A percentile compares a stretch with the other conserved stretches of the same genome.
Conservation (phyloP, 2,329 filamentous ascomycete species). For the Hirsutella rhossiliensis region DNA sequence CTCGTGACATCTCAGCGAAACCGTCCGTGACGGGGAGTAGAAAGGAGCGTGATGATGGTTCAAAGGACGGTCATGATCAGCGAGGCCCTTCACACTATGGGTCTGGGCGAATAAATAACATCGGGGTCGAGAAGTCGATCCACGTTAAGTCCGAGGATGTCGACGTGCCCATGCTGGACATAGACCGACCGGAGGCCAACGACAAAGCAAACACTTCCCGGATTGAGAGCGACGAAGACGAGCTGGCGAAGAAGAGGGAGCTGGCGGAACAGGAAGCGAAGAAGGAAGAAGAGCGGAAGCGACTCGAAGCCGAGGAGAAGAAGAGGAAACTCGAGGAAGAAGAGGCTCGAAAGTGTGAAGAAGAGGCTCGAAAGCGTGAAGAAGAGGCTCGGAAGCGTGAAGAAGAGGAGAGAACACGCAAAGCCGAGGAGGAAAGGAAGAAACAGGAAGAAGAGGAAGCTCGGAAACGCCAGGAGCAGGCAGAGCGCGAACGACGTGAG, state of each 20-base stretch:
- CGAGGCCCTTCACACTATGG: constrained; percentile 28
- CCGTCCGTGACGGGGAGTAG: constrained; percentile 17
- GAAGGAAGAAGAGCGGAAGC: constrained; percentile 17
- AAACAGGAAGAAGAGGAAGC: constrained; percentile 23
- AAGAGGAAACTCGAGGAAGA: constrained; percentile 19
- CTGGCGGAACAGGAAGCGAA: constrained; percentile 20
- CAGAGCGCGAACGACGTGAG: constrained; percentile 23
- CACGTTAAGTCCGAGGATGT: constrained; percentile 45
- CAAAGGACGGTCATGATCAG: constrained; percentile 23
- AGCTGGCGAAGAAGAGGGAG: constrained; percentile 16
- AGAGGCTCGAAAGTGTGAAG: constrained; percentile 8
- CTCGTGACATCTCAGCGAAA: constrained; percentile 27
- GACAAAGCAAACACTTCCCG: constrained; percentile 19
- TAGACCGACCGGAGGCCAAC: constrained; percentile 16
- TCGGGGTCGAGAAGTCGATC: constrained; percentile 34
- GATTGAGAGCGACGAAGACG: constrained; percentile 23
- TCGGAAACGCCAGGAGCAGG: constrained; percentile 19
- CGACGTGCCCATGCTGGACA: constrained; percentile 45
- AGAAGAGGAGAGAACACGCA: constrained; percentile 19
- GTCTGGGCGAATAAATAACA: constrained; percentile 23
- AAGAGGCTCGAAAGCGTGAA: constrained; percentile 7
- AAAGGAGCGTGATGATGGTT: constrained; percentile 30
- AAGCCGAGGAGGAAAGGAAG: constrained; percentile 20
- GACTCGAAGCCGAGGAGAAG: constrained; percentile 22
- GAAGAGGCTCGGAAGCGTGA: constrained; percentile 8